Evolutionary conservation across 257 asterid genomes (phyloP).

Genomic region (Orobanche coerulescens): DNA sequence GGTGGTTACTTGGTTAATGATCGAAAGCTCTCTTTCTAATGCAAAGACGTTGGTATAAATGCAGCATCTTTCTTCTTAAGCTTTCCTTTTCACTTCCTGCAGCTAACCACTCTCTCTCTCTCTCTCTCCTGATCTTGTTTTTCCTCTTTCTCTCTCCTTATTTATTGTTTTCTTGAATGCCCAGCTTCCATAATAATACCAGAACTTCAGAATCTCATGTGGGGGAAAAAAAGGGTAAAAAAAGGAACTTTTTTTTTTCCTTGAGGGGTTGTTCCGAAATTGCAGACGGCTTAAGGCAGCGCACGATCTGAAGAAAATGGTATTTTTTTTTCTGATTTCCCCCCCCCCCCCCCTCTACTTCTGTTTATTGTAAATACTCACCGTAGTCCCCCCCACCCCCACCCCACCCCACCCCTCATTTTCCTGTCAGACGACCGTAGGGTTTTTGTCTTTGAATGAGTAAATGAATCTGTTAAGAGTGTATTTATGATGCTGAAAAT

Average conservation of each 20-base stretch:
- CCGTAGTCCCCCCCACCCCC: conserved; percentile 24
- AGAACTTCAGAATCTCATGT: conserved; percentile 20
- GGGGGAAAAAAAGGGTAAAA: neutral
- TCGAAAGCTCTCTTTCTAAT: conserved; percentile 49
- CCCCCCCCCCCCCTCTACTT: conserved; percentile 32
- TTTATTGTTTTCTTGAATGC: conserved; percentile 40
- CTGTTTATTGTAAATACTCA: conserved; percentile 37
- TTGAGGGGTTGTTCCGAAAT: conserved; percentile 24
- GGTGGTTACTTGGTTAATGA: conserved; percentile 70
- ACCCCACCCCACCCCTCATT: no score
- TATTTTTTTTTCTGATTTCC: conserved; percentile 23
- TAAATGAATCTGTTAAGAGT: conserved; percentile 24
- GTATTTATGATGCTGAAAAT: conserved; percentile 34
- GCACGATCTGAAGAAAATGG: conserved; percentile 43
- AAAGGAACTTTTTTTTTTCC: neutral
- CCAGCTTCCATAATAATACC: conserved; percentile 26
- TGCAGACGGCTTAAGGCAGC: conserved; percentile 31
- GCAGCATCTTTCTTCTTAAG: conserved; percentile 44
- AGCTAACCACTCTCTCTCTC: conserved; percentile 25
- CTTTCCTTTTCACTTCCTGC: conserved; percentile 41
- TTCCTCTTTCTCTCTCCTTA: conserved; percentile 27
- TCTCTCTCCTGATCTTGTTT: conserved; percentile 23
- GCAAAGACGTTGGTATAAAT: conserved; percentile 86
- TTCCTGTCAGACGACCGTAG: conserved; percentile 16
- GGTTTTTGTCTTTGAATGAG: conserved; percentile 28